Evolutionary conservation across 495 filamentous ascomycete genomes (phyloP).

Genomic region (Cudoniella acicularis): DNA sequence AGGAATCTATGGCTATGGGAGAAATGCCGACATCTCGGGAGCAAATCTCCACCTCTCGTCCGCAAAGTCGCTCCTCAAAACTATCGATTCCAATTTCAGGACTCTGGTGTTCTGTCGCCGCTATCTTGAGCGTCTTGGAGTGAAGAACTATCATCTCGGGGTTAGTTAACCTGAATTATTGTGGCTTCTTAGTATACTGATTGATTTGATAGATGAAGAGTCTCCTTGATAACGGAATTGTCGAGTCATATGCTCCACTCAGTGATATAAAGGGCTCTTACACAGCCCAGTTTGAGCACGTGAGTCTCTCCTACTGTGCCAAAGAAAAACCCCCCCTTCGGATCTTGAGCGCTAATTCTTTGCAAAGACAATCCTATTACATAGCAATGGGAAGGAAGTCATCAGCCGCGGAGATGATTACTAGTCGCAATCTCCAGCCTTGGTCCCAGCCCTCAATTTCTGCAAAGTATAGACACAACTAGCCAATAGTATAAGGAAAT

Average conservation of each 20-base stretch:
- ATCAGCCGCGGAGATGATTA: conserved; percentile 90
- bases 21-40: conserved; percentile 57
- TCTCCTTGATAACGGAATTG: conserved; percentile 77
- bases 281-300: conserved; percentile 95
- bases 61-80: conserved; percentile 75
- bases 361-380: conserved; percentile 73
- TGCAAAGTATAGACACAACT: too few relatives aligned
- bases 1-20: conserved; percentile 74
- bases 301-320: conserved; percentile 41
- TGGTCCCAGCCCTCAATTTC: too few relatives aligned
- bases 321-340: too few relatives aligned
- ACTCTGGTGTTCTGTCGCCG: conserved; percentile 80
- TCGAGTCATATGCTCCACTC: conserved; percentile 85
- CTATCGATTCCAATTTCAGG: conserved; percentile 91
- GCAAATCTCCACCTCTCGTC: conserved; percentile 65
- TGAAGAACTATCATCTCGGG: conserved; percentile 82
- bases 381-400: conserved; percentile 86
- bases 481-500: too few relatives aligned
- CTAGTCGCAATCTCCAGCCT: too few relatives aligned
- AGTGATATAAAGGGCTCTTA: conserved; percentile 90
- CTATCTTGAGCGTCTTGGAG: conserved; percentile 80
- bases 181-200: not conserved
- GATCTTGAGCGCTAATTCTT: not conserved
- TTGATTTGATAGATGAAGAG: conserved; percentile 61
- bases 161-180: conserved; percentile 41